Conservation (phyloP, 2,329 filamentous ascomycete genomes). For the Curvularia verruculosa region DNA sequence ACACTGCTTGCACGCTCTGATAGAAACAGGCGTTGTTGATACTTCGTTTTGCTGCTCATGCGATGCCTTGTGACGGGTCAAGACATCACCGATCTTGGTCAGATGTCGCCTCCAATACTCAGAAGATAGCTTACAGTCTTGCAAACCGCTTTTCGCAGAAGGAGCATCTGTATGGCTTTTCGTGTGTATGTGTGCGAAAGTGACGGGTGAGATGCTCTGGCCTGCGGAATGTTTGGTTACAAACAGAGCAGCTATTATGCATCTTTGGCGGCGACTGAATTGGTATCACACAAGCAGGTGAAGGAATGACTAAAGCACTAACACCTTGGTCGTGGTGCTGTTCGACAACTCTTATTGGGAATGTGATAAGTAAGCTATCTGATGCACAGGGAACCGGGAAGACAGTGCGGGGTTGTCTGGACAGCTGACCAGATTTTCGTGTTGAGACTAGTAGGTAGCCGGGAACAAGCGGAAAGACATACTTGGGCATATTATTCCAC, state of each 20-base stretch:
- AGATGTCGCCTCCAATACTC: neutral
- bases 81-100: conserved; percentile 3
- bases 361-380: neutral
- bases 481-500: neutral
- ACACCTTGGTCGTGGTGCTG: neutral
- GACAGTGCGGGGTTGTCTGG: neutral
- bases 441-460: neutral
- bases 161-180: conserved; percentile 19
- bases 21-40: neutral
- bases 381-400: neutral
- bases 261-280: neutral
- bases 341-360: neutral
- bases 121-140: neutral
- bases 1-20: neutral
- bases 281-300: neutral
- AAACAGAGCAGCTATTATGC: conserved; percentile 10
- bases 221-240: conserved; percentile 13
- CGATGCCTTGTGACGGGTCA: conserved; percentile 15
- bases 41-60: conserved; percentile 9
- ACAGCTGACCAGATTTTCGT: neutral
- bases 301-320: neutral
- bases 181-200: conserved; percentile 19
- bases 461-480: neutral
- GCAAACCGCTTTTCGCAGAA: conserved; percentile 19
- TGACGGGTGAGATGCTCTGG: conserved; percentile 22